Evolutionary conservation across 441 rosid genomes (phyloP), one percentile per base, ranked within the genome.

Genomic region (Erodium chrysanthum): DNA sequence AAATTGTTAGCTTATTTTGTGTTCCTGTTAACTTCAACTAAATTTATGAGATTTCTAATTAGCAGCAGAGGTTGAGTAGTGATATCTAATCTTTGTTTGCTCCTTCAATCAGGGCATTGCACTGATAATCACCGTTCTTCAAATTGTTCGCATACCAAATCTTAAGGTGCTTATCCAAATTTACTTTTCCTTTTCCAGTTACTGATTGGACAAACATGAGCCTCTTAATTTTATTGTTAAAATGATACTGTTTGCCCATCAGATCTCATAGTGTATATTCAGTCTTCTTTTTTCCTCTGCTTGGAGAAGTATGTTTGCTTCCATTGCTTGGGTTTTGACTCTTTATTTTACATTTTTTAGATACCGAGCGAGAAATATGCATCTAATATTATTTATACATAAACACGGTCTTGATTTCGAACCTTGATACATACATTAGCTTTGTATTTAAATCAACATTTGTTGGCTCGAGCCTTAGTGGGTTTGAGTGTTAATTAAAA

Each of bases 101-200:
- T 5, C 20, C 59, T 63, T 66, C 65, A 54, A 67, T 70, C 73
- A 84, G 87, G 87, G 87, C 22, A 81, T 84, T 62, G 76, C 87
- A 61, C 74, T 84, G 76, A 84, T 84, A 62, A 78, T 81, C 73
- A 81, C 87, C 4, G 87, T 84, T 66, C 85, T 84, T 74, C 87
- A 84, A 76, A 79, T 84, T 27, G 77, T 81, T 68, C 87, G 74
- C 23, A 64, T 84, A 31, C 87, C 87, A 73, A 84, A 84, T 72
- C 85, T 84, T 68, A 84, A 84, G 85, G 87, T 79, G 64, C 76
- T 70, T 58, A 37, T 65, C 22, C 20, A 58, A 69, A 42, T 60
- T 65, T 29, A 52, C 59, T 65, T 31, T 40, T 0, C 15, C 48
- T 78, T 69, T 64, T 17, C 25, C 31, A 63, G 58, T 56, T 68